Percentiles rank a stretch among this genome's conserved stretches.
These are phyloP conservation scores for Pseudozyma tsukubaensis DNA, from an alignment of 1,284 basidiomycete species.

Conservation along the genomic window DNA sequence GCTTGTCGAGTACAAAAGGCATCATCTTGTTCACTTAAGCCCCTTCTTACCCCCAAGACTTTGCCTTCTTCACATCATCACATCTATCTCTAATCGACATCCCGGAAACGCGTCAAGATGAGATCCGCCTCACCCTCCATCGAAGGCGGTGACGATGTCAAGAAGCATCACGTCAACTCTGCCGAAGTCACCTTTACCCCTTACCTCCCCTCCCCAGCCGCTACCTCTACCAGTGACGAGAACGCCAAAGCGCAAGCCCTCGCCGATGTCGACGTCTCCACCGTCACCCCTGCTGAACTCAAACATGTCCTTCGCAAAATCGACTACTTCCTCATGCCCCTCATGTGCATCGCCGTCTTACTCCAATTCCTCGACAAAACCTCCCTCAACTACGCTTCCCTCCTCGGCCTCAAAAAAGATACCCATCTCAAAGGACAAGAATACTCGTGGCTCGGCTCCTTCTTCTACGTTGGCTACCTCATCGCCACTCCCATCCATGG, in stretches of 20 bases:
- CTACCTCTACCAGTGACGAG: slow-evolving; percentile 7
- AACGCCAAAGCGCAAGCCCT: slow-evolving; percentile 37
- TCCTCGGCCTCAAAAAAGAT: slow-evolving; percentile 62
- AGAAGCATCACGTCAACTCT: not conserved
- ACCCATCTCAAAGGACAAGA: slow-evolving; percentile 53
- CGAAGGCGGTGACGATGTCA: slow-evolving; percentile 9
- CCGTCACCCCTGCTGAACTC: slow-evolving; percentile 36
- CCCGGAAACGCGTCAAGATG: too few species aligned
- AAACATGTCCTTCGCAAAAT: slow-evolving; percentile 61
- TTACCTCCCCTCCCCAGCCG: slow-evolving; percentile 5
- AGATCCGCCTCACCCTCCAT: slow-evolving; percentile 3
- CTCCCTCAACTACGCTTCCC: slow-evolving; percentile 55
- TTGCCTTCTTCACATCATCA: too few species aligned
- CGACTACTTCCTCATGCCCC: slow-evolving; percentile 61
- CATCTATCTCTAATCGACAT: too few species aligned
- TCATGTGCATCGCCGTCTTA: slow-evolving; percentile 54
- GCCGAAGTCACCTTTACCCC: slow-evolving; percentile 21
- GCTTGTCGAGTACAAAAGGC: too few species aligned
- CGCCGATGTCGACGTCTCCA: slow-evolving; percentile 15
- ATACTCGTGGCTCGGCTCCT: slow-evolving; percentile 61
- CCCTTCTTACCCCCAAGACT: too few species aligned
- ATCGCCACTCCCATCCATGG: slow-evolving; percentile 41
- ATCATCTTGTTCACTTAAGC: too few species aligned
- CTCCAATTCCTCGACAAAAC: slow-evolving; percentile 66
- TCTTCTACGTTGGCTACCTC: slow-evolving; percentile 66